A percentile compares a stretch with the other conserved stretches of the same genome.
Conservation (phyloP, 2,329 filamentous ascomycete genomes). For the Rutstroemia sp. region DNA sequence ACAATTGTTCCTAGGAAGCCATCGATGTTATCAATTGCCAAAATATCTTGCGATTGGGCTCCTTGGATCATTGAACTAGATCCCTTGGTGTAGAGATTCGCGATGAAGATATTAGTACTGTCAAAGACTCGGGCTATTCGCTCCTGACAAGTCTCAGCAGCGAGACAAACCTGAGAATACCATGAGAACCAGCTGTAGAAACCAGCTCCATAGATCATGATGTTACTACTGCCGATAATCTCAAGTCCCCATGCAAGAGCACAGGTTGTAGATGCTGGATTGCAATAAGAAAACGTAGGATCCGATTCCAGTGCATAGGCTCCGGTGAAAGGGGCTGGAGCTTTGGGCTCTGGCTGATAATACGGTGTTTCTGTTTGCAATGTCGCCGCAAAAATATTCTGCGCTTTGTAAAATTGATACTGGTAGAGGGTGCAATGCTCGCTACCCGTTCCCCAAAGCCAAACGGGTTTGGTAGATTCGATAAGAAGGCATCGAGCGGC, state of each 20-base stretch:
- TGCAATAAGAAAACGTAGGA: conserved; percentile 5
- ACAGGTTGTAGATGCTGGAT: conserved; percentile 9
- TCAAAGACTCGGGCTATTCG: no score
- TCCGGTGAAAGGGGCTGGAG: conserved; percentile 31
- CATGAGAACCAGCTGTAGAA: conserved; percentile 27
- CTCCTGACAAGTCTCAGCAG: not conserved
- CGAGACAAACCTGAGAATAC: not conserved
- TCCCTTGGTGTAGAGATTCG: no score
- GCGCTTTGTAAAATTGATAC: conserved; percentile 7
- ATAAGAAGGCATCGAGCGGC: conserved; percentile 15
- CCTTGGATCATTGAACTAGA: no score
- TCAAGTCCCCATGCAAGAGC: conserved; percentile 22
- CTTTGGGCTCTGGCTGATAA: conserved; percentile 40
- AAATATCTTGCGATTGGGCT: no score
- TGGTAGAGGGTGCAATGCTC: conserved; percentile 63
- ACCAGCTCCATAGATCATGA: conserved; percentile 25
- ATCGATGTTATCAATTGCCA: no score
- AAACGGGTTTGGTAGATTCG: conserved; percentile 9
- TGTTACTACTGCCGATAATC: conserved; percentile 16
- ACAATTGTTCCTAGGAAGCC: no score
- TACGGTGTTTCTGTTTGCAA: conserved; percentile 57
- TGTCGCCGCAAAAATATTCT: not conserved
- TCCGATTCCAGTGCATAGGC: conserved; percentile 8
- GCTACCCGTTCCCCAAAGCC: conserved; percentile 52
- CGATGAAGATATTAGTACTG: no score